Base-by-base conservation (phyloP, 495 filamentous ascomycete genomes). In the Tuber umbilicatum region DNA sequence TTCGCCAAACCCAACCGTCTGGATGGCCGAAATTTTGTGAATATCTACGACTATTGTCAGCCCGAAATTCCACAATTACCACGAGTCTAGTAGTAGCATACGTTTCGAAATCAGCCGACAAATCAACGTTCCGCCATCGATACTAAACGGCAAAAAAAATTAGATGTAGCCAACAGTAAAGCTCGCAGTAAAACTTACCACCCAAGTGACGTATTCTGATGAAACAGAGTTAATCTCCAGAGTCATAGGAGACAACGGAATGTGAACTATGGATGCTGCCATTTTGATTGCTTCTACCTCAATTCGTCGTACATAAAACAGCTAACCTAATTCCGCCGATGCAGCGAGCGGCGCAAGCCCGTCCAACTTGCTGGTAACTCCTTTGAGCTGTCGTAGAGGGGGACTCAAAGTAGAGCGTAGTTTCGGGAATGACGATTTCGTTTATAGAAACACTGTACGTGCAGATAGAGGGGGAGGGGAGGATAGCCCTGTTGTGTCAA, bases 171-270 rank as follows among this genome's bases (percentile, higher is more conserved):
- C 64, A 76, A 70, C 43, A 67, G 64, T 27, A 73, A 55, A 40
- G 67, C 16, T 37, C 7, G 55, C 60, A 69, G 43, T 37, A 45
- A 74, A 42, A 82, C 80, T 72, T 82, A 82, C 81, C 75, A 81
- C 80, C 81, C 81, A 82, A 40, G 80, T 82, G 73, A 82, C 81
- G 38, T 82, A 81, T 78, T 82, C 81, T 39, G 81, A 82, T n/a
- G 80, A 82, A 55, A 80, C 81, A 14, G 81, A 80, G 55, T 82
- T 82, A 69, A 82, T 82, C 81, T 82, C 81, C 78, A 82, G 73
- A n/a, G 78, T 82, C 81, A 82, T 82, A 47, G 81, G 81, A 77
- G 81, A 82, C 80, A 82, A 75, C 35, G 81, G 81, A 69, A 82
- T 81, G 72, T 82, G 81, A 71, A 82, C 78, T 81, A 81, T 78